Evolutionary conservation across 805 yeast species (phyloP).

Genomic region (Wickerhamomyces hampshirensis): DNA sequence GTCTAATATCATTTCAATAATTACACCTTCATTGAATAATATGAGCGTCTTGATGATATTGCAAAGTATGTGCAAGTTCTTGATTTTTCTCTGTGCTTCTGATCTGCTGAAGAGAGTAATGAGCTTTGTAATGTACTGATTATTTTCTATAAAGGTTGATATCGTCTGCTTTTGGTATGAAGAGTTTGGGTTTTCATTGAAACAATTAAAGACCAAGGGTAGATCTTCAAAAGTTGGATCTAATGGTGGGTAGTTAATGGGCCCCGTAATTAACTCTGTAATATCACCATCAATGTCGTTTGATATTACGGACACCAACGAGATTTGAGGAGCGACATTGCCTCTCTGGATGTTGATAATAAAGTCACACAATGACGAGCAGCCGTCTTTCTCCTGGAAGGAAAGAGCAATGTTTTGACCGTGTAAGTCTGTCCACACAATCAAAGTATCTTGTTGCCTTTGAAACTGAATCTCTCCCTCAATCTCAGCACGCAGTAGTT

Average conservation of each 20-base stretch:
- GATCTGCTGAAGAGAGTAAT: constrained; percentile 48
- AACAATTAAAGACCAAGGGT: constrained; percentile 45
- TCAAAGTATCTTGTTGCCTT: constrained; percentile 88
- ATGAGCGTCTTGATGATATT: constrained; percentile 69
- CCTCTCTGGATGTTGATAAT: constrained; percentile 59
- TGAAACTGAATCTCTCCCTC: constrained; percentile 80
- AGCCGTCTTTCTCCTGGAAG: constrained; percentile 89
- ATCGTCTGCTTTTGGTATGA: constrained; percentile 59
- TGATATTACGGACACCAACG: constrained; percentile 64
- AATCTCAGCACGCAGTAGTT: constrained; percentile 60
- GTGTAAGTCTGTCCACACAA: constrained; percentile 83
- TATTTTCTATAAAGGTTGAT: constrained; percentile 47
- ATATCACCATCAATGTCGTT: constrained; percentile 46
- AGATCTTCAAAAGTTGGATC: constrained; percentile 48
- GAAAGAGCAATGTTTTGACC: constrained; percentile 80
- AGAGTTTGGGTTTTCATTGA: constrained; percentile 52
- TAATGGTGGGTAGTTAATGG: constrained; percentile 60
- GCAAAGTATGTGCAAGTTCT: constrained; percentile 60
- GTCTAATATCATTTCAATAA: constrained; percentile 53
- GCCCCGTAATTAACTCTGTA: constrained; percentile 78
- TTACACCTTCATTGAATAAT: constrained; percentile 62
- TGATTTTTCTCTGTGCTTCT: constrained; percentile 49
- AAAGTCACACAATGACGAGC: constrained; percentile 78
- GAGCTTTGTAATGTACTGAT: constrained; percentile 49
- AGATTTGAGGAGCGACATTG: constrained; percentile 55